These are phyloP conservation scores for Teratosphaeria pseudoeucalypti DNA, from an alignment of 2,329 filamentous ascomycete genomes.

Conservation along the genomic window DNA sequence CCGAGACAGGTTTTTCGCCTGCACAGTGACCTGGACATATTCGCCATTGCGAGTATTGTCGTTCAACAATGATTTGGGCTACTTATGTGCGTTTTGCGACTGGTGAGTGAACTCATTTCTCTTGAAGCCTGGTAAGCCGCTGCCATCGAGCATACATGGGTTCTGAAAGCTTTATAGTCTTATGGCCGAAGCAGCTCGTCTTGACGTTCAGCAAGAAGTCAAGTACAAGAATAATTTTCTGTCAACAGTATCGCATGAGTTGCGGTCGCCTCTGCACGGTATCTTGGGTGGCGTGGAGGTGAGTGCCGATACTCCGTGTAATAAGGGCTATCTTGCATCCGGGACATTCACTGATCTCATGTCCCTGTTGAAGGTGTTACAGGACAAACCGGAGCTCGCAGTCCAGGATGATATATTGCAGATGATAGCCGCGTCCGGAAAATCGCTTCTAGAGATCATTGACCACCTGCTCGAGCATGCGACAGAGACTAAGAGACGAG, in stretches of 20 bases:
- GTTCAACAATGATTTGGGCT: not conserved
- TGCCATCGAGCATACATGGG: not conserved
- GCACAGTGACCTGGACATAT: not conserved
- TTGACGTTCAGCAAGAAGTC: not conserved
- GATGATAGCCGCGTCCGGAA: not conserved
- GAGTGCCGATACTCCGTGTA: slow-evolving; percentile 28
- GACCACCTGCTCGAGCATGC: not conserved
- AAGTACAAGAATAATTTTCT: slow-evolving; percentile 25
- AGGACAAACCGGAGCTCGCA: not conserved
- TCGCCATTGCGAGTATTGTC: not conserved
- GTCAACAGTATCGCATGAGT: slow-evolving; percentile 41
- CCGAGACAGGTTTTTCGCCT: not conserved
- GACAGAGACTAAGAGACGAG: not conserved
- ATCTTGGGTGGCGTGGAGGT: slow-evolving; percentile 38
- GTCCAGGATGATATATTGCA: not conserved
- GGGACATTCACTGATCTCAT: no score
- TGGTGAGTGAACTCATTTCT: not conserved
- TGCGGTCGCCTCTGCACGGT: slow-evolving; percentile 38
- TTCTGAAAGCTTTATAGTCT: not conserved
- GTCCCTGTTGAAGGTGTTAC: not conserved
- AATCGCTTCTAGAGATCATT: not conserved
- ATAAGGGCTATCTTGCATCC: not conserved
- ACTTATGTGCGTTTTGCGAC: not conserved
- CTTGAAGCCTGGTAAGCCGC: not conserved
- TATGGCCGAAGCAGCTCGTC: not conserved